Conservation (phyloP, 768 basidiomycete species). For the Paxillus rubicundulus region DNA sequence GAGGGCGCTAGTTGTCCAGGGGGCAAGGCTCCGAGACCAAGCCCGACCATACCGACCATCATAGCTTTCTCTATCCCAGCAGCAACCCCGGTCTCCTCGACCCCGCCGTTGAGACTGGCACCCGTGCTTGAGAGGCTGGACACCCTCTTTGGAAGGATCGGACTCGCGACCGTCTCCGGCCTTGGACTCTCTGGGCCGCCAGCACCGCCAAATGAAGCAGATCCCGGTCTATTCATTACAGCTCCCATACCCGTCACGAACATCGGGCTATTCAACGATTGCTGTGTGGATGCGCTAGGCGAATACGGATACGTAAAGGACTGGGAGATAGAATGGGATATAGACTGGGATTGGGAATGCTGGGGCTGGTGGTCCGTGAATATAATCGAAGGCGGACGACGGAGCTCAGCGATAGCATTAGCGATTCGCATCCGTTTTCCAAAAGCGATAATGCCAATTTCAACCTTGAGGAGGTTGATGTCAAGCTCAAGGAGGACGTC, state of each 20-base stretch:
- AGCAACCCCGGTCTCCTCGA: slow-evolving; percentile 15
- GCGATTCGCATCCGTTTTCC: slow-evolving; percentile 93
- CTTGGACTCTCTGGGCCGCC: slow-evolving; percentile 35
- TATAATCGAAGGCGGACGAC: slow-evolving; percentile 62
- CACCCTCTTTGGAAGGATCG: slow-evolving; percentile 20
- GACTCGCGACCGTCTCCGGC: slow-evolving; percentile 15
- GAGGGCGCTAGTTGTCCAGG: slow-evolving; percentile 55
- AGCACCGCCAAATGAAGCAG: slow-evolving; percentile 21
- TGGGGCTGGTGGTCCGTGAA: slow-evolving; percentile 47
- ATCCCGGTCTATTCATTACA: slow-evolving; percentile 17
- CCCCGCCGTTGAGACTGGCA: slow-evolving; percentile 24
- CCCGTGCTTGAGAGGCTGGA: slow-evolving; percentile 28
- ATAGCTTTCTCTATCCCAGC: slow-evolving; percentile 20
- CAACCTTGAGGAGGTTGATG: slow-evolving; percentile 82
- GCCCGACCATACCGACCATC: slow-evolving; percentile 21
- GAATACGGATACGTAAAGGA: slow-evolving; percentile 34
- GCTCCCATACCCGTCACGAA: slow-evolving; percentile 31
- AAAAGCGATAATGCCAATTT: slow-evolving; percentile 91
- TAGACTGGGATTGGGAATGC: slow-evolving; percentile 33
- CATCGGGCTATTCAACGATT: slow-evolving; percentile 44
- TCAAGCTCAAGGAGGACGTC: slow-evolving; percentile 96
- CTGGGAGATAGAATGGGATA: slow-evolving; percentile 26
- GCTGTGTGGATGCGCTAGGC: slow-evolving; percentile 40
- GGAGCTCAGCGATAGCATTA: slow-evolving; percentile 88
- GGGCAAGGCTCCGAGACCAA: slow-evolving; percentile 32